Percentiles rank a stretch among this genome's conserved stretches.
phyloP scores from a whole-genome alignment of 768 basidiomycete genomes.

The Boletus pseudopeckii region DNA sequence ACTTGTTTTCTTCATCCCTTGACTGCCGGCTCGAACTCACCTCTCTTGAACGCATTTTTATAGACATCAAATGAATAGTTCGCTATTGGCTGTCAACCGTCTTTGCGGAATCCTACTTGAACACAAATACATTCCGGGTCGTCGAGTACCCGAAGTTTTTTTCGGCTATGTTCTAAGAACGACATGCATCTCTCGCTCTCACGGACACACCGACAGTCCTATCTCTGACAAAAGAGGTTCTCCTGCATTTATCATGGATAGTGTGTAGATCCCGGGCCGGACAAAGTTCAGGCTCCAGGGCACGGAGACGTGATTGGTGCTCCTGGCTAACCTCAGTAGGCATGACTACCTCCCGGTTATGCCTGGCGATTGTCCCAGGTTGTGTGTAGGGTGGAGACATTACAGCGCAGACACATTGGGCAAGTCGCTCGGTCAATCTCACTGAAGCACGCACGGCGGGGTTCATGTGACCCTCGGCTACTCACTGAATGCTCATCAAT shows the following conservation, averaged over 20 bases:
- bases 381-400: neutral
- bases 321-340: neutral
- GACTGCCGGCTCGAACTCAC: neutral
- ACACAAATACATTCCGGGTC: neutral
- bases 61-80: neutral
- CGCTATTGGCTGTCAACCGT: neutral
- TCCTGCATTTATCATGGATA: no score
- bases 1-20: neutral
- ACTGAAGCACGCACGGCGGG: neutral
- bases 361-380: neutral
- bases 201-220: neutral
- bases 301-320: neutral
- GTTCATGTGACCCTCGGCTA: slow-evolving; percentile 5
- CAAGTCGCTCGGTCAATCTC: neutral
- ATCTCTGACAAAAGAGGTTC: neutral
- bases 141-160: neutral
- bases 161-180: neutral
- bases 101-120: neutral
- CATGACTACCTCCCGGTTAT: neutral
- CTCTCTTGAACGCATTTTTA: neutral
- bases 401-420: neutral
- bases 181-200: neutral
- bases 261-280: neutral
- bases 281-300: neutral
- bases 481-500: neutral